Evolutionary conservation across 805 yeast genomes (phyloP), one percentile per base, ranked within the genome.

Genomic region (Yamadazyma paraphyllophila): DNA sequence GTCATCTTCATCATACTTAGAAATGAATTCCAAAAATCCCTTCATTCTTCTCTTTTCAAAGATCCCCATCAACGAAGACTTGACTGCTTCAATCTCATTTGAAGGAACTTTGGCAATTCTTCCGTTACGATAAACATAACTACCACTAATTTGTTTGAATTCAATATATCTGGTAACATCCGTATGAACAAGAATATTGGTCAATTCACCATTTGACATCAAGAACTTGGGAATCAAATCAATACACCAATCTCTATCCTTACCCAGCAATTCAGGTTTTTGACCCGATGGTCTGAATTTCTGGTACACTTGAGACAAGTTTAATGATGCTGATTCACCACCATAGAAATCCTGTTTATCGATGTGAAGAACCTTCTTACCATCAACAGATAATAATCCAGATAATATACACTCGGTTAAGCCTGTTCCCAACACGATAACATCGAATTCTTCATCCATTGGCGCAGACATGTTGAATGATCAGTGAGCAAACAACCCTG

Each of bases 391-490:
- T 38, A 94, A 76, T 43, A 94, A 69, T 2, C 99, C 99, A 1
- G 97, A 89, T 37, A 94, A 78, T 49, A 94, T 85, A 73, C 99
- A 94, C 67, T 94, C 99, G 38, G 97, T 92, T 53, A 94, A 78
- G n/a, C 99, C 99, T 49, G 81, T 76, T 61, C 98, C 99, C 49
- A 92, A 77, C 24, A 92, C 97, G 56, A 94, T 92, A 50, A 92
- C 97, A 73, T 94, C 99, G 81, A 91, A 94, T 54, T 88, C 81
- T 68, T 91, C 97, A 69, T 94, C 98, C 96, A 94, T 89, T 41
- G 29, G 41, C 12, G 40, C 13, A 12, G 40, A 38, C 27, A 17
- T 20, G 17, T 26, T 39, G 34, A 39, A n/a, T 39, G 31, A 12
- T 24, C 10, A 27, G 10, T n/a, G 17, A 32, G 36, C 36, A 32